These are phyloP conservation scores for Naganishia kalamii DNA, from an alignment of 768 basidiomycete species.

Conservation along the genomic window DNA sequence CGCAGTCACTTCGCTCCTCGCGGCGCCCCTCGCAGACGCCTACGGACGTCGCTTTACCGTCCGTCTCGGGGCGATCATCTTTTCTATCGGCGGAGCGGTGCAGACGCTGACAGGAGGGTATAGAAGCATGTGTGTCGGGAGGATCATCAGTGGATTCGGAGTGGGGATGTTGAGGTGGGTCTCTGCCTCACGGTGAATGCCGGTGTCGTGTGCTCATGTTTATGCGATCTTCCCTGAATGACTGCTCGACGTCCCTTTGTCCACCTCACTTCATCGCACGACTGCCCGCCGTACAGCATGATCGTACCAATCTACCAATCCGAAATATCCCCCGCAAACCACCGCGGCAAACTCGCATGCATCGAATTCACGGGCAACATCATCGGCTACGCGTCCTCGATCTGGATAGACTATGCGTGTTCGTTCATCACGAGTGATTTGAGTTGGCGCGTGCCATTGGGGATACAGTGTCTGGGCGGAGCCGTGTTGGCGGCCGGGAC, in stretches of 20 bases:
- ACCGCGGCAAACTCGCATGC: constrained; percentile 86
- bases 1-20: constrained; percentile 77
- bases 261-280: background rate
- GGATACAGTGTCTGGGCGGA: constrained; percentile 82
- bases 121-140: constrained; percentile 71
- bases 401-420: constrained; percentile 87
- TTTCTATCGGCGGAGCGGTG: constrained; percentile 76
- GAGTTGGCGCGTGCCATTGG: constrained; percentile 86
- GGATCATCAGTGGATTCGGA: constrained; percentile 77
- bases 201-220: too few species aligned
- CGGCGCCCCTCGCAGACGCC: constrained; percentile 78
- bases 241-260: too few species aligned
- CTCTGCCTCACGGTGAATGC: constrained; percentile 12
- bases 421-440: constrained; percentile 77
- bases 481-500: constrained; percentile 69
- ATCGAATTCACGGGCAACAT: constrained; percentile 95
- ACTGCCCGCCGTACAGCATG: constrained; percentile 60
- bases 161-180: constrained; percentile 81
- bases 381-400: constrained; percentile 67
- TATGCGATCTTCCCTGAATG: too few species aligned
- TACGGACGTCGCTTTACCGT: constrained; percentile 80
- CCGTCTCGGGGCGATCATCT: constrained; percentile 72
- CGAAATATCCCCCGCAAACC: constrained; percentile 87
- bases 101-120: constrained; percentile 76
- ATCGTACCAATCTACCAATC: constrained; percentile 54